Percentiles rank a stretch among this genome's conserved stretches.
These are phyloP conservation scores for Galeopsis tetrahit DNA, from an alignment of 257 asterid genomes.

Conservation along the genomic window DNA sequence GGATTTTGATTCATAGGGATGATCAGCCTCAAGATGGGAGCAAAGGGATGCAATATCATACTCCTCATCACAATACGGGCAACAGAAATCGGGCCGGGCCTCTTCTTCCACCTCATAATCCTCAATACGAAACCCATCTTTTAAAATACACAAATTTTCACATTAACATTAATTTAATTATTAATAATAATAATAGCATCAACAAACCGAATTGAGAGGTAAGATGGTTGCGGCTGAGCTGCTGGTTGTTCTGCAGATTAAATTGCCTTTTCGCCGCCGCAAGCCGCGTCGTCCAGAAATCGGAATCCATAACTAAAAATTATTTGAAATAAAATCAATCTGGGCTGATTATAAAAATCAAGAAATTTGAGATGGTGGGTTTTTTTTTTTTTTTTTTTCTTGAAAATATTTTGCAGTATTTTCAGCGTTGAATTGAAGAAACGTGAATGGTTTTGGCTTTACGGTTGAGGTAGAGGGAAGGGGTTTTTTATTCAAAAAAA, in stretches of 20 bases:
- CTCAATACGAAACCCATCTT: conserved; percentile 69
- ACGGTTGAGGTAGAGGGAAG: conserved; percentile 31
- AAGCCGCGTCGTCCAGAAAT: conserved; percentile 76
- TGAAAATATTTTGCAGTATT: conserved; percentile 4
- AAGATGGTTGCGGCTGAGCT: conserved; percentile 34
- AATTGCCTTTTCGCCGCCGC: conserved; percentile 84
- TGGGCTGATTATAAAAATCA: conserved; percentile 31
- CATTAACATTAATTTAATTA: not conserved
- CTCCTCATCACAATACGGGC: conserved; percentile 87
- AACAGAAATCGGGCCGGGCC: conserved; percentile 69
- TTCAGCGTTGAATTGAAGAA: conserved; percentile 33
- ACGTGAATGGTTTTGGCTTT: conserved; percentile 37
- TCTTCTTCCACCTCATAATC: conserved; percentile 83
- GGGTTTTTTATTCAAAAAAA: not conserved
- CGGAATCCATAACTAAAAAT: conserved; percentile 64
- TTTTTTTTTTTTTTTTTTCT: not conserved
- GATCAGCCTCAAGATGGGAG: conserved; percentile 82
- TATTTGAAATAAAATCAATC: not conserved
- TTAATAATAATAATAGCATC: not conserved
- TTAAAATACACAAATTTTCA: conserved; percentile 18
- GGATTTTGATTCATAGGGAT: conserved; percentile 68
- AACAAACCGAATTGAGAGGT: conserved; percentile 64
- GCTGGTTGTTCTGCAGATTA: conserved; percentile 56
- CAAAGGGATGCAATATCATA: conserved; percentile 81
- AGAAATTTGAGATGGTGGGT: conserved; percentile 9